These are phyloP conservation scores for Saccharomyces hybrid DNA, from an alignment of 1,139 yeast species.

Conservation along the genomic window DNA sequence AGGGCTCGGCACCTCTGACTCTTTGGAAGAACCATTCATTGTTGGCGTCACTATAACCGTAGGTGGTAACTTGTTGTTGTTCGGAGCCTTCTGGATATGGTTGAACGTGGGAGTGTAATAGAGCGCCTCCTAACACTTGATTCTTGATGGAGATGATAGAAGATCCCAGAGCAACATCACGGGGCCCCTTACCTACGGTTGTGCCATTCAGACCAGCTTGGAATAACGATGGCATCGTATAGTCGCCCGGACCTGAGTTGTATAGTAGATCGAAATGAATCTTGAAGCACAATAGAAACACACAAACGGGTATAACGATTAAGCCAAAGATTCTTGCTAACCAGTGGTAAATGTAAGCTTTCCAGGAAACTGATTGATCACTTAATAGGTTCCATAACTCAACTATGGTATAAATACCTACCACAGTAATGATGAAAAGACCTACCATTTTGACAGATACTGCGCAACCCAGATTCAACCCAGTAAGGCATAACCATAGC, in stretches of 20 bases:
- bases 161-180: slow-evolving; percentile 74
- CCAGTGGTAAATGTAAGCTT: slow-evolving; percentile 54
- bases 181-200: slow-evolving; percentile 75
- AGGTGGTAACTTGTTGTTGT: slow-evolving; percentile 94
- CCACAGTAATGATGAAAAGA: slow-evolving; percentile 61
- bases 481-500: slow-evolving; percentile 79
- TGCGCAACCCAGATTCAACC: slow-evolving; percentile 65
- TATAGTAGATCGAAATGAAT: slow-evolving; percentile 67
- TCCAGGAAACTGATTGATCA: slow-evolving; percentile 45
- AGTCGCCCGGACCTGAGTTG: slow-evolving; percentile 89
- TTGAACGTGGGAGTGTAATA: slow-evolving; percentile 92
- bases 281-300: slow-evolving; percentile 61
- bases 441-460: slow-evolving; percentile 84
- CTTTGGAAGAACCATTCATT: slow-evolving; percentile 86
- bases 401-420: slow-evolving; percentile 67
- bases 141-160: slow-evolving; percentile 76
- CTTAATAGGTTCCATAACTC: slow-evolving; percentile 66
- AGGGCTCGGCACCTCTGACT: slow-evolving; percentile 45
- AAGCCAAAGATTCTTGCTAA: slow-evolving; percentile 53
- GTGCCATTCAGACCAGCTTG: slow-evolving; percentile 88
- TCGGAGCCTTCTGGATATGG: slow-evolving; percentile 89
- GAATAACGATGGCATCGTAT: slow-evolving; percentile 93
- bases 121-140: slow-evolving; percentile 89
- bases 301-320: slow-evolving; percentile 53
- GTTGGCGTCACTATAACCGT: slow-evolving; percentile 86